phyloP scores from a whole-genome alignment of 176 grass and related monocot genomes.

The Eragrostis curvula region DNA sequence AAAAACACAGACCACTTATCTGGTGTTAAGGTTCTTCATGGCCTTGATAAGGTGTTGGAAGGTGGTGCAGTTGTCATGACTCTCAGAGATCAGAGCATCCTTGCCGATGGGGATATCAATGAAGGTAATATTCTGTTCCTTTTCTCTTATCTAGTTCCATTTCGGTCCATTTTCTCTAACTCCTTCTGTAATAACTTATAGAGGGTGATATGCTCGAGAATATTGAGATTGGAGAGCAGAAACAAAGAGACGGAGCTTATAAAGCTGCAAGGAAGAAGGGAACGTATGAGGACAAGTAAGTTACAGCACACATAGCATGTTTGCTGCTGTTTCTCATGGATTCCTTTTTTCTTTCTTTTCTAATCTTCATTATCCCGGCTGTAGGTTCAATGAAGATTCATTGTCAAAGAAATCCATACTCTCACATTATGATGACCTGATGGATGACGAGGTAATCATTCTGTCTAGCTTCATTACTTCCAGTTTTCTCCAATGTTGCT shows the following conservation, averaged over 20 bases:
- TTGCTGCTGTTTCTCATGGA: slow-evolving; percentile 20
- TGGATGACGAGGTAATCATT: slow-evolving; percentile 77
- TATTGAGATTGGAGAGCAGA: slow-evolving; percentile 94
- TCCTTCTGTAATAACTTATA: slow-evolving; percentile 42
- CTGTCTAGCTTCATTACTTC: slow-evolving; percentile 24
- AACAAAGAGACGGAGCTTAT: slow-evolving; percentile 77
- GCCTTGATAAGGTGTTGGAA: too few relatives aligned
- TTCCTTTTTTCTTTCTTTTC: background rate
- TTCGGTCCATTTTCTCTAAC: too few relatives aligned
- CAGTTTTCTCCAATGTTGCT: slow-evolving; percentile 6
- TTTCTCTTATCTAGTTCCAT: background rate
- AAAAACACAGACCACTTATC: slow-evolving; percentile 73
- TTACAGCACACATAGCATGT: background rate
- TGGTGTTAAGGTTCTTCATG: slow-evolving; percentile 95
- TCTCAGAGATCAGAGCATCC: slow-evolving; percentile 93
- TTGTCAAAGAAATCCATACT: too few relatives aligned
- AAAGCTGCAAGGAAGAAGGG: slow-evolving; percentile 83
- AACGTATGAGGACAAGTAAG: slow-evolving; percentile 88
- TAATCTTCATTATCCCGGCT: slow-evolving; percentile 29
- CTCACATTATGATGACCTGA: slow-evolving; percentile 82
- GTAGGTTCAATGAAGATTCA: slow-evolving; percentile 78
- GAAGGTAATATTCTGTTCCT: slow-evolving; percentile 56
- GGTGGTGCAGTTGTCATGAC: slow-evolving; percentile 95
- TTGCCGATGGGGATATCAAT: slow-evolving; percentile 79
- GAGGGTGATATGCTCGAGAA: slow-evolving; percentile 93